Conservation (phyloP, 768 basidiomycete genomes). For the Lactarius pseudohatsudake region DNA sequence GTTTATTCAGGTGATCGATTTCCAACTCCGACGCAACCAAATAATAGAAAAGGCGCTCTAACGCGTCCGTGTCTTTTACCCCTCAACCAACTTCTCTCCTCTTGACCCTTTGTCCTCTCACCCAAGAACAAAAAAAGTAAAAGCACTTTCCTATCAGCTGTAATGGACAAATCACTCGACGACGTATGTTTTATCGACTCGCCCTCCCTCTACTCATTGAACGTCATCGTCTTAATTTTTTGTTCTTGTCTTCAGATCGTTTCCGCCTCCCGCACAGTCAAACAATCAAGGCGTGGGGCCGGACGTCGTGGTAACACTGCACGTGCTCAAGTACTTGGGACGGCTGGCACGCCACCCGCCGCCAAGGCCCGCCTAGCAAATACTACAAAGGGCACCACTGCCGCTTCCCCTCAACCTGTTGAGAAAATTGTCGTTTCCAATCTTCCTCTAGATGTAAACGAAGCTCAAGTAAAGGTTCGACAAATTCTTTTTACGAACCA, state of each 20-base stretch:
- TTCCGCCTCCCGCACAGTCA: constrained; percentile 49
- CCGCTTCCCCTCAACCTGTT: constrained; percentile 44
- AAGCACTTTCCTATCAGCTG: constrained; percentile 16
- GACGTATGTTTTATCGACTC: constrained; percentile 51
- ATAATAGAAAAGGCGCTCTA: constrained; percentile 9
- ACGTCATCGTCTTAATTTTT: constrained; percentile 31
- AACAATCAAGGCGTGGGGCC: constrained; percentile 43
- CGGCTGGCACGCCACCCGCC: constrained; percentile 45
- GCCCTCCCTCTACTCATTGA: constrained; percentile 21
- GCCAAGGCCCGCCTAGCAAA: constrained; percentile 53
- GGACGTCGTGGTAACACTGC: constrained; percentile 44
- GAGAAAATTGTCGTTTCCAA: constrained; percentile 97
- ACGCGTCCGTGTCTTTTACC: constrained; percentile 1
- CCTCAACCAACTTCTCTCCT: background rate
- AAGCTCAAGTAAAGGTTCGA: constrained; percentile 87
- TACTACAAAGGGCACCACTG: constrained; percentile 38
- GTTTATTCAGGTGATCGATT: background rate
- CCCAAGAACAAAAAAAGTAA: background rate
- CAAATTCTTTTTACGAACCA: background rate
- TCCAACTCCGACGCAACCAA: constrained; percentile 30
- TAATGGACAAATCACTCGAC: constrained; percentile 84
- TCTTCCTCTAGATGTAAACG: constrained; percentile 90
- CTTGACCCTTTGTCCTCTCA: background rate
- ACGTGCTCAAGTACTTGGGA: constrained; percentile 64
- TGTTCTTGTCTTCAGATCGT: constrained; percentile 54